Conservation (phyloP, 208 protist species). For the Vickermania spadyakhi region DNA sequence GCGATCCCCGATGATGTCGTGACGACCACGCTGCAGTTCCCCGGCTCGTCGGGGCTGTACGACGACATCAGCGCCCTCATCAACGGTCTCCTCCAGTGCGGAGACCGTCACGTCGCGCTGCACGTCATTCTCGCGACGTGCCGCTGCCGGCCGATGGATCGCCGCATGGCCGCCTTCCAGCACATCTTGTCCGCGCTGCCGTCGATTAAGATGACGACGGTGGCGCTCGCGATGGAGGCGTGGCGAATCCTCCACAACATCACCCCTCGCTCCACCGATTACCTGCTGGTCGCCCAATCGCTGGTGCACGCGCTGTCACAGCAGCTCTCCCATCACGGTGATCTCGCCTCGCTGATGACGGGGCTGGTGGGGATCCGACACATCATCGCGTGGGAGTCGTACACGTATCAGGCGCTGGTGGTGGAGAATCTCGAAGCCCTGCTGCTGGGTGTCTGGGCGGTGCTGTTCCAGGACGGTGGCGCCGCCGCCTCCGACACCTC, state of each 20-base stretch:
- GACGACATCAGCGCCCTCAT: conserved; percentile 26
- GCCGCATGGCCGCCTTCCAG: conserved; percentile 51
- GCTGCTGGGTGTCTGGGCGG: conserved; percentile 39
- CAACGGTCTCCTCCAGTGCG: conserved; percentile 31
- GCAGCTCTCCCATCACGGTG: conserved; percentile 34
- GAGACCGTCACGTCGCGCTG: conserved; percentile 44
- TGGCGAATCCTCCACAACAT: conserved; percentile 48
- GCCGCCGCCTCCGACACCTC: conserved; percentile 12
- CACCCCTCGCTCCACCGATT: conserved; percentile 22
- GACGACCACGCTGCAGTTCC: neutral
- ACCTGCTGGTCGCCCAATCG: conserved; percentile 37
- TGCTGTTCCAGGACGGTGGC: conserved; percentile 20
- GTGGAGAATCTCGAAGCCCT: conserved; percentile 28
- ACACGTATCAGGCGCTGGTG: conserved; percentile 27
- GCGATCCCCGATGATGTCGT: conserved; percentile 4
- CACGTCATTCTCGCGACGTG: conserved; percentile 53
- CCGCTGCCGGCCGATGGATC: conserved; percentile 33
- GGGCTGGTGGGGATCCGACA: conserved; percentile 50
- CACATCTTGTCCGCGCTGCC: conserved; percentile 54
- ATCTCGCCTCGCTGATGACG: conserved; percentile 34
- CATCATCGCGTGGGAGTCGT: conserved; percentile 30
- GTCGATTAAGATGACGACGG: conserved; percentile 28
- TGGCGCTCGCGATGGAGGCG: conserved; percentile 65
- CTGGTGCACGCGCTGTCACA: conserved; percentile 30
- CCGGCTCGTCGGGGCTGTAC: neutral